Base-by-base conservation (phyloP, 192 early-diverging fungal species). In the Neocallimastix lanati region DNA sequence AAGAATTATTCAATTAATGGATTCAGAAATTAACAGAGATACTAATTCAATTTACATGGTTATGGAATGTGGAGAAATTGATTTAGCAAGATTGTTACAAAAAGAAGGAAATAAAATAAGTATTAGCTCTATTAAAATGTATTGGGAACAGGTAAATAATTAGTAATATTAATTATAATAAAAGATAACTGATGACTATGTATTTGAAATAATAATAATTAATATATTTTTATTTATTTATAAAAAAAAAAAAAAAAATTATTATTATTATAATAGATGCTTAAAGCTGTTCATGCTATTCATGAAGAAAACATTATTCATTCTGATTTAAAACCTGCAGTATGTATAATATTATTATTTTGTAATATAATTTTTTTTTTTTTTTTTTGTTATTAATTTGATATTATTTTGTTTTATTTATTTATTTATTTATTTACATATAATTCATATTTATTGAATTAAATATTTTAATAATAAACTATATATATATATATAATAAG, bases 231-330 rank as follows among this genome's bases (percentile, higher is more conserved):
- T n/a, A n/a, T n/a, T n/a, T n/a, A n/a, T n/a, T n/a, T n/a, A n/a
- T 21, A 12, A 16, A 78, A n/a, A 11, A 77, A 9, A n/a, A n/a
- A n/a, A n/a, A n/a, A n/a, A n/a, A n/a, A 30, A 25, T 28, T 78
- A 37, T 12, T 21, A 3, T 13, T 76, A 29, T 82, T 79, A 77
- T 29, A 76, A 76, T 82, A 93, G 92, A 98, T 98, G 94, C 82
- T 98, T 2, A 87, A 92, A 79, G 94, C 96, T 11, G 96, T 97
- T 9, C 88, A 92, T 67, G 90, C 90, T 0, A 94, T 97, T 16
- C 97, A 98, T 83, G 85, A 94, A 40, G 86, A 90, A 78, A 93
- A 92, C 15, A 95, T 98, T 81, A 91, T 98, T 12, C 97, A 98
- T 82, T 89, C 92, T 12, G 96, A 98, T 81, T 84, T 98, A 29